Conservation (phyloP, 2,329 filamentous ascomycete species). For the Pyricularia sp. region DNA sequence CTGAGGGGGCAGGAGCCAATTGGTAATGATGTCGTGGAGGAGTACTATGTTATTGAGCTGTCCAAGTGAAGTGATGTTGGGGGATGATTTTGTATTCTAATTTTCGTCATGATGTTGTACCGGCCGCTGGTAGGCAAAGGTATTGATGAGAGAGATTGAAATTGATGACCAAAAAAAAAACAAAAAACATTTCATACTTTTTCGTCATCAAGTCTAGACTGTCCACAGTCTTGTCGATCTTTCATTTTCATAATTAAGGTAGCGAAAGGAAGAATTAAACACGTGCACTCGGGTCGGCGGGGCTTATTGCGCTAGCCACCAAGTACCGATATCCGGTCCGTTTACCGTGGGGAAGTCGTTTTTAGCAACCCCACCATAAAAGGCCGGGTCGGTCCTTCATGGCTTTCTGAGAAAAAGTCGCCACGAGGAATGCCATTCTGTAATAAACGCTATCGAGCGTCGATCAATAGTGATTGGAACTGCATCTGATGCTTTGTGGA, state of each 20-base stretch:
- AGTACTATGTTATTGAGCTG: constrained; percentile 1
- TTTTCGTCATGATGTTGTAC: neutral
- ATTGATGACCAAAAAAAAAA: no score
- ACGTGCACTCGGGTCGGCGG: neutral
- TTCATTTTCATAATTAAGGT: no score
- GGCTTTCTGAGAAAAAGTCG: neutral
- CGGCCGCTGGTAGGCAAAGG: neutral
- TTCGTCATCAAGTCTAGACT: no score
- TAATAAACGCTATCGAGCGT: neutral
- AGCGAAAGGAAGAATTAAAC: neutral
- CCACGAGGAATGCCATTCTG: no score
- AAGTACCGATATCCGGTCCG: neutral
- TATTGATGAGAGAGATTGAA: neutral
- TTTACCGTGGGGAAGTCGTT: neutral
- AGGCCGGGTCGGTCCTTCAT: neutral
- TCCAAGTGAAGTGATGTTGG: neutral
- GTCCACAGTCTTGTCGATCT: no score
- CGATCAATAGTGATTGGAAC: neutral
- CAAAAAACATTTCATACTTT: no score
- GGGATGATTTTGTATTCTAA: neutral
- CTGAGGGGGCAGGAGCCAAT: constrained; percentile 1
- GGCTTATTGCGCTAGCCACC: neutral
- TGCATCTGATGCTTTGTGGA: neutral
- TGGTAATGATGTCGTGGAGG: constrained; percentile 6
- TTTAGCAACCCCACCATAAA: neutral